Percentiles rank a stretch among this genome's conserved stretches.
phyloP scores from a whole-genome alignment of 2,329 filamentous ascomycete species.

The Penicillium crustosum region DNA sequence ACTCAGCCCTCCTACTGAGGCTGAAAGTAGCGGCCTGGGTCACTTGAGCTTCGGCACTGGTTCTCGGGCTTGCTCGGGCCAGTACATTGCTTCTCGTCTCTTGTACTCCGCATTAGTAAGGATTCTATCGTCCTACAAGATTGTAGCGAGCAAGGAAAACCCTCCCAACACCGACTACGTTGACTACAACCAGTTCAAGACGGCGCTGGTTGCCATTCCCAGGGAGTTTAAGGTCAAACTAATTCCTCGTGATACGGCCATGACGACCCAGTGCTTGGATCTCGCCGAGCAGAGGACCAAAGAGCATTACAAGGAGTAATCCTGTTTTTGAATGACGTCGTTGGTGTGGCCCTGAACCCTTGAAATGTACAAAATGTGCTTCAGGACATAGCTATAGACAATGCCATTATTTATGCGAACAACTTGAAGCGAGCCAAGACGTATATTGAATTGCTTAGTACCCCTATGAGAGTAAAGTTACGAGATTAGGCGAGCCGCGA shows the following conservation, averaged over 20 bases:
- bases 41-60: conserved; percentile 61
- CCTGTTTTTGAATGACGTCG: background rate
- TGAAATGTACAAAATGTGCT: background rate
- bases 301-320: conserved; percentile 49
- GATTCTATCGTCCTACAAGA: conserved; percentile 55
- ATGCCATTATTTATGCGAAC: background rate
- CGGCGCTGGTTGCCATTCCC: conserved; percentile 60
- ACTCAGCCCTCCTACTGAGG: conserved; percentile 38
- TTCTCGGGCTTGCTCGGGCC: conserved; percentile 58
- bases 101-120: conserved; percentile 57
- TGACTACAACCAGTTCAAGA: conserved; percentile 62
- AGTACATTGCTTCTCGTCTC: conserved; percentile 57
- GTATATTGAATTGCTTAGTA: background rate
- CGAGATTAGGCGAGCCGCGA: too few relatives aligned
- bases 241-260: conserved; percentile 50
- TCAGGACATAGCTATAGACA: too few relatives aligned
- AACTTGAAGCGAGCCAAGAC: background rate
- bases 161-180: conserved; percentile 63
- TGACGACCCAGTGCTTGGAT: conserved; percentile 44
- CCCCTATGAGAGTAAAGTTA: too few relatives aligned
- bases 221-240: conserved; percentile 58
- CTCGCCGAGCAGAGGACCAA: conserved; percentile 49
- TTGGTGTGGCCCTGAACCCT: accelerated
- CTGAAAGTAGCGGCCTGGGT: conserved; percentile 49
- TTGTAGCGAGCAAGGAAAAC: conserved; percentile 50